These are phyloP conservation scores for Articulospora tetracladia DNA, from an alignment of 495 filamentous ascomycete species.

Conservation along the genomic window DNA sequence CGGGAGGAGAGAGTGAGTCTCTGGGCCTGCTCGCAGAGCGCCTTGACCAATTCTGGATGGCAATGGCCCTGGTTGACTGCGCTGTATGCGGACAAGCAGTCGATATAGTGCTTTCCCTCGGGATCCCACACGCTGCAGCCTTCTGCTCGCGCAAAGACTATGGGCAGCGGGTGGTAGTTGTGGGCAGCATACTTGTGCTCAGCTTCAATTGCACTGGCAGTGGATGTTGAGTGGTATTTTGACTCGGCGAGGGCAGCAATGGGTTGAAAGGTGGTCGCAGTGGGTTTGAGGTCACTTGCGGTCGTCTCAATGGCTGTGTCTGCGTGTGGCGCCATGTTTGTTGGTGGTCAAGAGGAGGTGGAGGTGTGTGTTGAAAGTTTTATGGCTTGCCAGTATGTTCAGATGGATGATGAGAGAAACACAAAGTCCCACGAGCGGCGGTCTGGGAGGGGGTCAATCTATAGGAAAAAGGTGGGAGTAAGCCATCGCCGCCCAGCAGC, in stretches of 20 bases:
- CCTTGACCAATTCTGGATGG: conserved; percentile 90
- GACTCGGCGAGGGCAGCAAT: conserved; percentile 40
- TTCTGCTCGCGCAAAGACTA: conserved; percentile 80
- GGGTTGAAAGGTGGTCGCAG: conserved; percentile 48
- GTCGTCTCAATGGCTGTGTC: conserved; percentile 26
- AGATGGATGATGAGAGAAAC: conserved; percentile 18
- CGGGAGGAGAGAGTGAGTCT: conserved; percentile 90
- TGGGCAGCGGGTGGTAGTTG: conserved; percentile 97
- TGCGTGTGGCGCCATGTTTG: conserved; percentile 56
- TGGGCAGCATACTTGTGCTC: conserved; percentile 89
- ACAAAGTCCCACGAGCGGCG: conserved; percentile 15
- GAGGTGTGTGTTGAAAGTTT: neutral
- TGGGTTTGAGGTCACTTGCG: conserved; percentile 35
- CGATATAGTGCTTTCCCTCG: conserved; percentile 93
- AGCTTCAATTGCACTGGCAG: conserved; percentile 70
- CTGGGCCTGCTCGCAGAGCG: conserved; percentile 84
- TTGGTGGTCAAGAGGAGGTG: neutral
- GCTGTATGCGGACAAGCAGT: conserved; percentile 96
- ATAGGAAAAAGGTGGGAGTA: conserved; percentile 13
- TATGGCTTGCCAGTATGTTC: neutral
- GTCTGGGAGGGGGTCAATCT: conserved; percentile 10
- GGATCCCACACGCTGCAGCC: conserved; percentile 95
- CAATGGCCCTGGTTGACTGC: conserved; percentile 99
- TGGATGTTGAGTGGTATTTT: conserved; percentile 75
- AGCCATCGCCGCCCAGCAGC: neutral